phyloP scores from a whole-genome alignment of 2,329 filamentous ascomycete genomes.

The Aspergillus floridensis region DNA sequence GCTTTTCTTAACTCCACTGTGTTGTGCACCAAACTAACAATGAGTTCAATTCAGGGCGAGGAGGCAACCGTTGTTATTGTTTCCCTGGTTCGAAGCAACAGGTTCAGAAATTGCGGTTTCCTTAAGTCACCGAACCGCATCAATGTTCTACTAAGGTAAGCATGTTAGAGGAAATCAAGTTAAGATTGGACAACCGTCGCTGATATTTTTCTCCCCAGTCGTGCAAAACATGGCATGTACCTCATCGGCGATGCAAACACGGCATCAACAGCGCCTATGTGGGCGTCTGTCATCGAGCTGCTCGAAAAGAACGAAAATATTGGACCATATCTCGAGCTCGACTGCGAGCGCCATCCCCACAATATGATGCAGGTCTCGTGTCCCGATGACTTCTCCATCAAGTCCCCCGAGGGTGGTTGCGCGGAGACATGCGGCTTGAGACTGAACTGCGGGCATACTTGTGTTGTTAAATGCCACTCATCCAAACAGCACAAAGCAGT shows the following conservation, averaged over 20 bases:
- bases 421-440: constrained; percentile 4
- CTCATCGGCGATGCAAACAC: constrained; percentile 17
- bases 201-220: not conserved
- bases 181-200: not conserved
- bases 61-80: constrained; percentile 9
- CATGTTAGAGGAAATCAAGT: not conserved
- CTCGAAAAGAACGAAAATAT: constrained; percentile 1
- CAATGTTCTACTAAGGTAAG: constrained; percentile 9
- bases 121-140: constrained; percentile 8
- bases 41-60: constrained; percentile 4
- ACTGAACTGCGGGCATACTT: constrained; percentile 11
- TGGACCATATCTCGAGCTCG: constrained; percentile 8
- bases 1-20: no score
- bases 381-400: constrained; percentile 4
- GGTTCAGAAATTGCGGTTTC: constrained; percentile 6
- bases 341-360: constrained; percentile 8
- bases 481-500: constrained; percentile 8
- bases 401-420: constrained; percentile 9
- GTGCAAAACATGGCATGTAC: constrained; percentile 20
- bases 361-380: not conserved
- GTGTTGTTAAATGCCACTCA: constrained; percentile 16
- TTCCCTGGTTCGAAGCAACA: constrained; percentile 13
- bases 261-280: constrained; percentile 13
- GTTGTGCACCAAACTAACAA: not conserved
- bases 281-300: constrained; percentile 8